These are phyloP conservation scores for Vairimorpha apis DNA, from an alignment of 371 early-diverging fungal species.

Conservation along the genomic window DNA sequence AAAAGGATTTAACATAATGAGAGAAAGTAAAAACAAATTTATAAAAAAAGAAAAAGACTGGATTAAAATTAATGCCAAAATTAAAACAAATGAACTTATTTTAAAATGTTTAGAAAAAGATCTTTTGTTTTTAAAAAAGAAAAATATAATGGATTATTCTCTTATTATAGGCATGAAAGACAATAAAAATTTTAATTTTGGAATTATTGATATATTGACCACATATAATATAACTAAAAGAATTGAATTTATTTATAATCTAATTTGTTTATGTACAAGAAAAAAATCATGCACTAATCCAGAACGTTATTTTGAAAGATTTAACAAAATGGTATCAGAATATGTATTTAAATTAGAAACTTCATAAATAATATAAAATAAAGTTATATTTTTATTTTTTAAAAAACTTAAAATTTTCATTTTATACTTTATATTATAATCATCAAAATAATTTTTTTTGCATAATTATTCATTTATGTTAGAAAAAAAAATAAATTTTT, in stretches of 20 bases:
- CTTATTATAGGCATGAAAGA: slow-evolving; percentile 11
- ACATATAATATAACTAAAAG: slow-evolving; percentile 32
- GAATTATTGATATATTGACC: slow-evolving; percentile 58
- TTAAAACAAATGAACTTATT: not conserved
- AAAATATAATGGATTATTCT: slow-evolving; percentile 57
- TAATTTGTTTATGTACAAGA: slow-evolving; percentile 30
- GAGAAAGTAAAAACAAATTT: slow-evolving; percentile 5
- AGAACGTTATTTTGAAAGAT: slow-evolving; percentile 43
- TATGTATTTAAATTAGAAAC: too few species aligned
- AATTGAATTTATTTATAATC: slow-evolving; percentile 35
- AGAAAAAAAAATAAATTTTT: slow-evolving; percentile 44
- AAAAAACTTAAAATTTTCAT: too few species aligned
- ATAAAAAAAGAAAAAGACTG: slow-evolving; percentile 44
- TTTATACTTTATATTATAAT: not conserved
- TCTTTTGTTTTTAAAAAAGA: slow-evolving; percentile 30
- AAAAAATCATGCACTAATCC: slow-evolving; percentile 46
- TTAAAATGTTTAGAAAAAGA: slow-evolving; percentile 37
- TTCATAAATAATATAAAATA: too few species aligned
- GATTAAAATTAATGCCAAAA: slow-evolving; percentile 16
- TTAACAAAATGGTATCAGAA: slow-evolving; percentile 29
- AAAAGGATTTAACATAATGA: slow-evolving; percentile 46
- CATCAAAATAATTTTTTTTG: not conserved
- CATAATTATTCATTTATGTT: slow-evolving; percentile 37
- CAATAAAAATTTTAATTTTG: slow-evolving; percentile 10
- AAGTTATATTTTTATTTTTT: too few species aligned